Base-by-base conservation (phyloP, 2,329 filamentous ascomycete species). In the Fusarium tricinctum region DNA sequence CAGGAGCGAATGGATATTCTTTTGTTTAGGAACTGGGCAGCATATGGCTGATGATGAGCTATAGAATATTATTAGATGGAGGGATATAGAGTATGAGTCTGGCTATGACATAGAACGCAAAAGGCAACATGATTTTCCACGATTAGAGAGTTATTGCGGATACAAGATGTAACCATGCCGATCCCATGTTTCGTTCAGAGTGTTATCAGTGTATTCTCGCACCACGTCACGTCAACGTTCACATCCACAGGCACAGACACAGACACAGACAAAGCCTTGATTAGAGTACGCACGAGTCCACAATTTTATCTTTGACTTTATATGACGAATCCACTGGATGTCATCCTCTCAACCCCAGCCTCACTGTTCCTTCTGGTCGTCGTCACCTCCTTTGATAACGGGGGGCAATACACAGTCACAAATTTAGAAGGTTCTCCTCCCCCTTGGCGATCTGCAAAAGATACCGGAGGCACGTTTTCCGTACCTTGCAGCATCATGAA, bases 251-350 rank as follows among this genome's bases (percentile, higher is more conserved):
- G 33, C 28, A 28, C 28, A 28, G 28, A 12, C 8, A 35, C 33
- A 35, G 33, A 15, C 28, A 28, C 28, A 28, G 28, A 12, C 28
- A 30, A 13, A 30, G 28, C 28, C 28, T 30, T 30, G 28, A 30
- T 30, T 5, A 38, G 35, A 38, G 35, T 9, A 38, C 8, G 17
- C 12, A 17, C 45, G 7, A 58, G 42, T 45, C 51, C 47, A 51
- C 23, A 64, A 58, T 51, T 50, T 51, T 42, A 51, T 43, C 45
- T 64, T 17, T 30, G 23, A 26, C 32, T 2, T 23, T 20, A 13
- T n/a, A 42, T 39, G 40, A 14, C 26, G 9, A 40, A 47, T 33
- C 55, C 33, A 55, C 47, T 60, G 58, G 64, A 68, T 59, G 40
- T 44, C 35, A 43, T 43, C 47, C 64, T 59, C 44, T 50, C 35